These are phyloP conservation scores for Bipolaris zeicola DNA, from an alignment of 2,329 filamentous ascomycete species.

Conservation along the genomic window DNA sequence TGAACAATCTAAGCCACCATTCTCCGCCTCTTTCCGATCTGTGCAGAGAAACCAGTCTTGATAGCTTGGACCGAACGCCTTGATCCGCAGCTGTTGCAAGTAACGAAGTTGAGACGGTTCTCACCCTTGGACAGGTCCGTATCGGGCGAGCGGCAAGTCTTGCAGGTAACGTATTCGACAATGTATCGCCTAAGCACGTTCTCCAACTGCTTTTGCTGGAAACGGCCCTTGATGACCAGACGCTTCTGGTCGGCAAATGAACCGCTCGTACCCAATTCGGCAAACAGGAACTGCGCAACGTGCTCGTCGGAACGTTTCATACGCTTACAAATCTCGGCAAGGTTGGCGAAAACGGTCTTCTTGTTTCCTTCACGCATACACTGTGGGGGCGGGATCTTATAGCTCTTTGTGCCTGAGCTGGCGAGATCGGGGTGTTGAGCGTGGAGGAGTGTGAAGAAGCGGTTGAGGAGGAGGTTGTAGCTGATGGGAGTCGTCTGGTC, in stretches of 20 bases:
- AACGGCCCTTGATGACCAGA: slow-evolving; percentile 98
- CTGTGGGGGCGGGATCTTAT: slow-evolving; percentile 98
- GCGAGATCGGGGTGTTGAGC: slow-evolving; percentile 97
- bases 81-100: slow-evolving; percentile 74
- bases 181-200: slow-evolving; percentile 96
- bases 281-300: slow-evolving; percentile 95
- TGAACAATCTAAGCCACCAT: slow-evolving; percentile 71
- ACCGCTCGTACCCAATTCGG: slow-evolving; percentile 95
- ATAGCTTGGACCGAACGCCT: slow-evolving; percentile 92
- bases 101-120: slow-evolving; percentile 98
- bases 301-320: slow-evolving; percentile 99
- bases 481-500: slow-evolving; percentile 76
- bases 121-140: slow-evolving; percentile 91
- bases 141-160: slow-evolving; percentile 71
- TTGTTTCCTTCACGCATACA: slow-evolving; percentile 99
- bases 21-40: slow-evolving; percentile 98
- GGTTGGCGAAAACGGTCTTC: slow-evolving; percentile 97
- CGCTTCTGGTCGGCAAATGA: slow-evolving; percentile 87
- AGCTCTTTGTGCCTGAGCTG: slow-evolving; percentile 85
- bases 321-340: slow-evolving; percentile 96
- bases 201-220: slow-evolving; percentile 99
- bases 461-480: slow-evolving; percentile 83
- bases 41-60: slow-evolving; percentile 99
- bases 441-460: slow-evolving; percentile 93
- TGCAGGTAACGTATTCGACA: slow-evolving; percentile 98